Evolutionary conservation across 768 basidiomycete species (phyloP).

Genomic region (Harrya chromipes): DNA sequence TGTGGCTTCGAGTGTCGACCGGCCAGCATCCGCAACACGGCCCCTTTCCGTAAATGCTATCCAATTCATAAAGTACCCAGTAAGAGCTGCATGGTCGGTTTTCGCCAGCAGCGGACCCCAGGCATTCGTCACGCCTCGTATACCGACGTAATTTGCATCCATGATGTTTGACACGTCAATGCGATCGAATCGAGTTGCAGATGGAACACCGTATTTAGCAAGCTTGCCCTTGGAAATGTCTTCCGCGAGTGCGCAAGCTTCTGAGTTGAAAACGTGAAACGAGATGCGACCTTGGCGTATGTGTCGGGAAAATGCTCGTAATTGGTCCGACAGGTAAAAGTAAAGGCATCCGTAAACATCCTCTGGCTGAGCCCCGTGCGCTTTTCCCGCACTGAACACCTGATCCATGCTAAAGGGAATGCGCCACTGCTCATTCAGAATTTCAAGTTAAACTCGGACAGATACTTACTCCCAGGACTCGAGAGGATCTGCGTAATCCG

Average conservation of each 20-base stretch:
- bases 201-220: conserved; percentile 17
- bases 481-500: conserved; percentile 42
- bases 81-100: conserved; percentile 30
- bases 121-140: conserved; percentile 27
- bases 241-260: conserved; percentile 41
- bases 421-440: neutral
- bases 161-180: conserved; percentile 49
- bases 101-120: conserved; percentile 41
- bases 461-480: conserved; percentile 47
- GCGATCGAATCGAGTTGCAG: conserved; percentile 38
- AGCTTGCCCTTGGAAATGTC: conserved; percentile 27
- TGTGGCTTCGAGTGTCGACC: neutral
- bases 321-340: conserved; percentile 41
- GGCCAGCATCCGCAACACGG: conserved; percentile 6
- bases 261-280: conserved; percentile 34
- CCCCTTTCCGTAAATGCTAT: neutral
- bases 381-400: conserved; percentile 38
- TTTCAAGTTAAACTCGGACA: neutral
- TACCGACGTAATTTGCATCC: conserved; percentile 42
- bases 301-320: conserved; percentile 36
- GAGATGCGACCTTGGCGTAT: conserved; percentile 33
- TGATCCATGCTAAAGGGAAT: conserved; percentile 33
- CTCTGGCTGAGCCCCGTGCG: conserved; percentile 37
- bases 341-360: conserved; percentile 52
- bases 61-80: conserved; percentile 53